Base-by-base conservation (phyloP, 2,329 filamentous ascomycete species). In the Talaromyces sp. region DNA sequence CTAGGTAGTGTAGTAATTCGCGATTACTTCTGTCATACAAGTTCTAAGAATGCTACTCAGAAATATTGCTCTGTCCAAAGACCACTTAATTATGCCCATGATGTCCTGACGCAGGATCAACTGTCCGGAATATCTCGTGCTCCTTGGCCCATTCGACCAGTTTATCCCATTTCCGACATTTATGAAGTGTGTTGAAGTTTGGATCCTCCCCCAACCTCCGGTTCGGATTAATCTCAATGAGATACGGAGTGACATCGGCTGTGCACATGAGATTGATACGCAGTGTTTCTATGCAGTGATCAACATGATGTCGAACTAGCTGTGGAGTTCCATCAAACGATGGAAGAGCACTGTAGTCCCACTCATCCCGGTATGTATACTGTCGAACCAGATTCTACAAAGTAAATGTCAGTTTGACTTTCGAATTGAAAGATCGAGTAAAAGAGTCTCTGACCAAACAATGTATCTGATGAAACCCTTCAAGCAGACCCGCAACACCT, bases 391-490 rank as follows among this genome's bases (percentile, higher is more conserved):
- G n/a, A 52, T 52, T 37, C 48, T 52, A 25, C 7, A 15, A 37
- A 17, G 17, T 33, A 21, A 48, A 37, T 37, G n/a, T 48, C 22
- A 48, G 48, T 37, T 17, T 43, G 17, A 52, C 19, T 22, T 22
- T 21, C 33, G 28, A 52, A 28, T 22, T 17, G 17, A 36, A 17
- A n/a, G 13, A 43, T 43, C 17, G 17, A 22, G n/a, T n/a, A 43
- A 22, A 43, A 43, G 33, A 8, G 28, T 37, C 13, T 3, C 13
- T 36, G n/a, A 52, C 48, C n/a, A 52, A 21, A 22, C 48, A 52
- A 37, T 52, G 48, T n/a, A 52, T 36, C 33, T 52, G 48, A 37
- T 52, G 48, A 52, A 52, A 52, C 19, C 10, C 48, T 37, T 52
- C 48, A 21, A 48, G 31, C 25, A 48, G 31, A 8, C 22, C 45